A percentile compares a stretch with the other conserved stretches of the same genome.
These are phyloP conservation scores for Carnegiea gigantea DNA, from an alignment of 179 eudicot genomes.

Conservation along the genomic window DNA sequence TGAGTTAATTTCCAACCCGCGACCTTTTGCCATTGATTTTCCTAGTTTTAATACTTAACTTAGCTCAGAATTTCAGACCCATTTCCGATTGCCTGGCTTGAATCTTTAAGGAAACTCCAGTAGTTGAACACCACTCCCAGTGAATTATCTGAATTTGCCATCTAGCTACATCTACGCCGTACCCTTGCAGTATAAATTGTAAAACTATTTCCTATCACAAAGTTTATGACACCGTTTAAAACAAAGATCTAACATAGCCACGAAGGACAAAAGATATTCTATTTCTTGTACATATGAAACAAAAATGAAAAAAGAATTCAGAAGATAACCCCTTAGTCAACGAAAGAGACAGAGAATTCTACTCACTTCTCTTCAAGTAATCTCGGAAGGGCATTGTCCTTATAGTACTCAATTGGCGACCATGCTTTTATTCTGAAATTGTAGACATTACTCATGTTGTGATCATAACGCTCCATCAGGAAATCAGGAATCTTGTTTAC, in stretches of 20 bases:
- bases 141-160: no score
- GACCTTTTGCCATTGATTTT: no score
- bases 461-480: slow-evolving; percentile 86
- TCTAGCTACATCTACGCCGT: no score
- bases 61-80: no score
- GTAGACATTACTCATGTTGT: slow-evolving; percentile 76
- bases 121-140: no score
- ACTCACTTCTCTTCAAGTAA: slow-evolving; percentile 96
- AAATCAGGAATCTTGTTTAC: slow-evolving; percentile 71
- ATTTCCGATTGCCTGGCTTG: no score
- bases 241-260: background rate
- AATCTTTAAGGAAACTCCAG: no score
- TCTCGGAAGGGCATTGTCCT: slow-evolving; percentile 80
- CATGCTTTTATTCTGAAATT: slow-evolving; percentile 97
- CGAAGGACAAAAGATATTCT: background rate
- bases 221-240: background rate
- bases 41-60: no score
- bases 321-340: background rate
- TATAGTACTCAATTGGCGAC: slow-evolving; percentile 73
- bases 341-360: slow-evolving; percentile 1
- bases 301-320: background rate
- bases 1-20: no score
- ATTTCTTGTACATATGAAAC: background rate
- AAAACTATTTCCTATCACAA: background rate
- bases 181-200: no score